phyloP scores from a whole-genome alignment of 257 asterid species.

The Hygrophila difformis region DNA sequence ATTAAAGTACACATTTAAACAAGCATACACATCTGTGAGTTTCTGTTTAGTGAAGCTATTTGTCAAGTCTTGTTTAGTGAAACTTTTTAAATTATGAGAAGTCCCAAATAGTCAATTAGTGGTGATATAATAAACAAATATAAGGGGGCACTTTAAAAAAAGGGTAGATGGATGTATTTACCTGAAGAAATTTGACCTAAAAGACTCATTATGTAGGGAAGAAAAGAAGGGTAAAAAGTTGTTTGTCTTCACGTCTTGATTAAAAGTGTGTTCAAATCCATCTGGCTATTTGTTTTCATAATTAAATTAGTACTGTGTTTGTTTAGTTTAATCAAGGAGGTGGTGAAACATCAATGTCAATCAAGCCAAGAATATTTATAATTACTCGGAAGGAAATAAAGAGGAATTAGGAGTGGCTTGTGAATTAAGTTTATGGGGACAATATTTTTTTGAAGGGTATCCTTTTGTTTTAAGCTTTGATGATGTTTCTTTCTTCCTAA shows the following conservation, averaged over 20 bases:
- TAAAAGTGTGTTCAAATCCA: constrained; percentile 39
- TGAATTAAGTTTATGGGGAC: constrained; percentile 3
- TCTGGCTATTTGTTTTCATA: constrained; percentile 21
- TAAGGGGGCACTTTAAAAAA: too few relatives aligned
- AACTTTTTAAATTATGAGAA: too few relatives aligned
- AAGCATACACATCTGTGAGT: too few relatives aligned
- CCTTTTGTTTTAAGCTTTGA: constrained; percentile 1
- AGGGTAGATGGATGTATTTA: constrained; percentile 32
- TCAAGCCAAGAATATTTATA: neutral
- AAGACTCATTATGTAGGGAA: constrained; percentile 20
- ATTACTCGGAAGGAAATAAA: too few relatives aligned
- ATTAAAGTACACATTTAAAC: too few relatives aligned
- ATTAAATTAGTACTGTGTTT: constrained; percentile 14
- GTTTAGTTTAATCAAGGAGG: neutral
- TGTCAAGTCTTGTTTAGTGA: too few relatives aligned
- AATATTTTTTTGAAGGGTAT: too few relatives aligned
- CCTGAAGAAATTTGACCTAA: constrained; percentile 40
- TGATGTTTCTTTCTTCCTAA: neutral
- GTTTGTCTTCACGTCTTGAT: constrained; percentile 21
- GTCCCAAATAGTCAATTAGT: constrained; percentile 12
- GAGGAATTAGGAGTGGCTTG: constrained; percentile 18
- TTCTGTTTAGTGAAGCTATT: too few relatives aligned
- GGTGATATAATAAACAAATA: too few relatives aligned
- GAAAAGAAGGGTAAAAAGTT: constrained; percentile 24
- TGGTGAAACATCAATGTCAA: neutral